phyloP scores from a whole-genome alignment of 192 early-diverging fungal genomes.

The Podila minutissima region DNA sequence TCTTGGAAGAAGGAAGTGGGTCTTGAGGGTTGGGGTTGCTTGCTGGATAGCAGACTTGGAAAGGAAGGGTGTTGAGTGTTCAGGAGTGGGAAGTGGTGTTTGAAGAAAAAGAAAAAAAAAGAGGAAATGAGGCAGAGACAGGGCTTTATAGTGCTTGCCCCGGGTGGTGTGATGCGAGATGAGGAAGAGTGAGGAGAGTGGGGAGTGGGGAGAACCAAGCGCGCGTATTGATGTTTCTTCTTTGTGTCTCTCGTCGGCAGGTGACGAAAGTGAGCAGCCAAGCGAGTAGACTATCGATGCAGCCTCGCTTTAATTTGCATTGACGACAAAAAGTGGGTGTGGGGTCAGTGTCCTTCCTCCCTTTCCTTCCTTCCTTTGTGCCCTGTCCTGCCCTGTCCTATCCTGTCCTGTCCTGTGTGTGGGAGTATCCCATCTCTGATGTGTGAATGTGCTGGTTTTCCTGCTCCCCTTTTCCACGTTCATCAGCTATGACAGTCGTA shows the following conservation, averaged over 20 bases:
- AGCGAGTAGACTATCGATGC: too few relatives aligned
- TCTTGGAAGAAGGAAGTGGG: background rate
- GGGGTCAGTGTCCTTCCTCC: too few relatives aligned
- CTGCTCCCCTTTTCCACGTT: too few relatives aligned
- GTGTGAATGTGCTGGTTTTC: too few relatives aligned
- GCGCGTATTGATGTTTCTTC: background rate
- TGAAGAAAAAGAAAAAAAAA: constrained; percentile 4
- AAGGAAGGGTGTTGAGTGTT: background rate
- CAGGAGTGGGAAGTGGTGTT: background rate
- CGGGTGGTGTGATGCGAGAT: background rate
- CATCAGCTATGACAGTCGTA: too few relatives aligned
- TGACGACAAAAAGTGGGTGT: too few relatives aligned
- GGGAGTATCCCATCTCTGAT: too few relatives aligned
- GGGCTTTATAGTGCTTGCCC: background rate
- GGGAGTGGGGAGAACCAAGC: background rate
- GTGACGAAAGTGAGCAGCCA: background rate
- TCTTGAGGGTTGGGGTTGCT: background rate
- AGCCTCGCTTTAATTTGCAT: too few relatives aligned
- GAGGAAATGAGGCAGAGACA: background rate
- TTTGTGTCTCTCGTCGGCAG: background rate
- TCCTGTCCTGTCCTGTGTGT: too few relatives aligned
- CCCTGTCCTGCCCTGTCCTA: too few relatives aligned
- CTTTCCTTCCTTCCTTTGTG: too few relatives aligned
- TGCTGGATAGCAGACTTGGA: background rate
- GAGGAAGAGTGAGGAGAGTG: background rate